Percentiles rank a stretch among this genome's conserved stretches.
phyloP scores from a whole-genome alignment of 1,284 basidiomycete species.

The Sparassis latifolia region DNA sequence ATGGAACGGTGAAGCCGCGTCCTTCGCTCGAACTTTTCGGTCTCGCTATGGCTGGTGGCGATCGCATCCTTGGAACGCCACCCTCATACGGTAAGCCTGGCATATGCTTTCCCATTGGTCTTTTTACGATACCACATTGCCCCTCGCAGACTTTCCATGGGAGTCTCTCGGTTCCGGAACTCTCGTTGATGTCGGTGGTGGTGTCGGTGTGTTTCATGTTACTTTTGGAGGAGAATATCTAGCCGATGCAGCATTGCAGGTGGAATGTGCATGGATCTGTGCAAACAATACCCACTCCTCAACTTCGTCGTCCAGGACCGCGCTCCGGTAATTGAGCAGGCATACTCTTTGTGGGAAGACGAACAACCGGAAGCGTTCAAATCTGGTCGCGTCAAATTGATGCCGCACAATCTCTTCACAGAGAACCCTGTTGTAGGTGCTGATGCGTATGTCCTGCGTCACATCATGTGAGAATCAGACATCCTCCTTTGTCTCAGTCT shows the following conservation, averaged over 20 bases:
- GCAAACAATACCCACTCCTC: constrained; percentile 4
- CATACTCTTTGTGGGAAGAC: constrained; percentile 2
- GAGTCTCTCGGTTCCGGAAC: constrained; percentile 3
- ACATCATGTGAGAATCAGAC: constrained; percentile 9
- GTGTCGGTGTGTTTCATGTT: too few species aligned
- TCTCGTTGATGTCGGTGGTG: not conserved
- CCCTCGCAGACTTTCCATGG: constrained; percentile 10
- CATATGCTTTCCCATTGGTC: not conserved
- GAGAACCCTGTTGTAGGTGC: constrained; percentile 22
- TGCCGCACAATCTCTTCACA: constrained; percentile 24
- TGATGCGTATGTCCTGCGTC: constrained; percentile 20
- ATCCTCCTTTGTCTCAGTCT: too few species aligned
- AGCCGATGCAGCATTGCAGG: not conserved
- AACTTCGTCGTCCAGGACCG: constrained; percentile 15
- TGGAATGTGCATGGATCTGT: not conserved
- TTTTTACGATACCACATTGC: not conserved
- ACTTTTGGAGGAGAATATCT: too few species aligned
- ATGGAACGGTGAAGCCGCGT: not conserved
- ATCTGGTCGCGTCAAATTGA: not conserved
- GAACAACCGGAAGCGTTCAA: constrained; percentile 2
- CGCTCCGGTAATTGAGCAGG: constrained; percentile 5
- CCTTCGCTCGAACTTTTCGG: constrained; percentile 3
- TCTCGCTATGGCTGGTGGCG: constrained; percentile 5
- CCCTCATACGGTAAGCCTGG: not conserved
- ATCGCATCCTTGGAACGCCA: not conserved